Evolutionary conservation across 257 asterid species (phyloP), one percentile per base, ranked within the genome.

Genomic region (Capsicum pubescens): DNA sequence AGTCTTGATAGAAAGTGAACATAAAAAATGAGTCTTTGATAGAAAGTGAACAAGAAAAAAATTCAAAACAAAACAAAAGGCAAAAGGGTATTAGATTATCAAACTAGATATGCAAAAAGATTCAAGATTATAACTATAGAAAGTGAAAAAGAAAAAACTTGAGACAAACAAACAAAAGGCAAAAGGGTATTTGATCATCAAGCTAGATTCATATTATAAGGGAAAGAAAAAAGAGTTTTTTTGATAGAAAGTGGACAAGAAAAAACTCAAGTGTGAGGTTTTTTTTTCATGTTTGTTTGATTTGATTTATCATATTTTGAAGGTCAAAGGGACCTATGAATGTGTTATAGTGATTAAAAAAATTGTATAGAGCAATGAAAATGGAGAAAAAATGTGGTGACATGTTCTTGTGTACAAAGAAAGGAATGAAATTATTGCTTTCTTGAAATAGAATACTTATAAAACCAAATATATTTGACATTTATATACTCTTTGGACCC

Each of bases 311-410:
- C 59, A 13, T 69, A 68, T 66, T 66, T 55, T 58, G 19, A 4
- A 76, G 59, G 81, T 67, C 44, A 77, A 56, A 39, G 39, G 55
- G 42, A 21, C 10, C 42, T 21, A 58, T 1, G 74, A 63, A 80
- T 80, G 48, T 79, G 6, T 6, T 46, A 60, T 35, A 55, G 63
- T 82, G 52, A 58, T 32, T 48, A 50, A 26, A 11, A 72, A 82
- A 64, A 50, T 2, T 48, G 63, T 39, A 50, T 50, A 26, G 32
- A 26, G 32, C 86, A 85, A 82, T 14, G 83, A 87, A 71, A 67
- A 69, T 59, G 89, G 88, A 60, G 85, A 82, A 74, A 74, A 83
- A 86, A 56, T 86, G 87, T 19, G 83, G 87, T 85, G 91, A 87
- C 89, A 87, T 87, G 88, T 84, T 89, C 88, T 48, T 72, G 83